Base-by-base conservation (phyloP, 306 rosid genomes). In the Trichosanthes truncata region DNA sequence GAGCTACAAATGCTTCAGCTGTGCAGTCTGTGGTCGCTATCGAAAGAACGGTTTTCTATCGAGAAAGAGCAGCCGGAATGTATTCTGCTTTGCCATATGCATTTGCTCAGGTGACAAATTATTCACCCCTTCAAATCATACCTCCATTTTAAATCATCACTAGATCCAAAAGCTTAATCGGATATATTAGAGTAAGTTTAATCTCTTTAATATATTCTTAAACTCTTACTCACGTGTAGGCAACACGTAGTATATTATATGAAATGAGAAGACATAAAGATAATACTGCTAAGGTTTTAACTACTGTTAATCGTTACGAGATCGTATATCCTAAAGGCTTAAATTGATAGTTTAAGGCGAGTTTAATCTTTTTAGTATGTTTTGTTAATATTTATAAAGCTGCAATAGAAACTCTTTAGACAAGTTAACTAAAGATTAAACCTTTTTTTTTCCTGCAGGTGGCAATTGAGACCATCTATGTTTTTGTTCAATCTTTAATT, bases 41-140 rank as follows among this genome's bases (percentile, higher is more conserved):
- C 10, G 90, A 84, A 61, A 78, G 90, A 80, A 80, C 88, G 7
- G 83, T 83, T 74, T 87, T 87, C 76, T 87, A 87, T 68, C 86
- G 90, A 0, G 90, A 87, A 68, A 80, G 82, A 78, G 86, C 90
- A 2, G 90, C 90, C 0, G 86, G 90, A 21, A 87, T 87, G 90
- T 87, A 84, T 23, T 87, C 90, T 7, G 71, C 81, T 33, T 40
- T 87, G 21, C 87, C 88, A 9, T 87, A 82, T 31, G 90, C 90
- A 33, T 87, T 84, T 82, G 20, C 88, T 69, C 90, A 87, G 88
- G 89, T 87, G 29, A 76, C 36, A 55, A 76, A 76, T n/a, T 23
- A 36, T 43, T 69, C 55, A 43, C 55, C 55, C 36, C 4, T 69
- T 69, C 31, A 25, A n/a, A 72, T 25, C n/a, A 11, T n/a, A 57